A percentile compares a stretch with the other conserved stretches of the same genome.
phyloP scores from a whole-genome alignment of 768 basidiomycete species.

The Pulveroboletus frians region DNA sequence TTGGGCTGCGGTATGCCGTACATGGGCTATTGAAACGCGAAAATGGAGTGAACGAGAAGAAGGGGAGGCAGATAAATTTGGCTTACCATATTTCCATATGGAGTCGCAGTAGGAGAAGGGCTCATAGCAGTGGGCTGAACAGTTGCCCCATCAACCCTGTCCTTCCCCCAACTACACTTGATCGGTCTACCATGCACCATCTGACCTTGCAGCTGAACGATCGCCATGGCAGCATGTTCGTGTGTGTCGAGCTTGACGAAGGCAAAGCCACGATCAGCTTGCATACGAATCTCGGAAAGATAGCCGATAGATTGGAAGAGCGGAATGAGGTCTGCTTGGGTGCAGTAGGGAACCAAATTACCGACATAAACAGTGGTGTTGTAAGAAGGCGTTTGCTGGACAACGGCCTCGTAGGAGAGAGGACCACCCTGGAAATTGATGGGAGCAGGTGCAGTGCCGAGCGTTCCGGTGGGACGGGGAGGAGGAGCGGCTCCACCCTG shows the following conservation, averaged over 20 bases:
- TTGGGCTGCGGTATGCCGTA: conserved; percentile 85
- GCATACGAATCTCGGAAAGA: conserved; percentile 98
- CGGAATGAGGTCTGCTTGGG: conserved; percentile 95
- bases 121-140: conserved; percentile 50
- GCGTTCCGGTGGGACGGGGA: conserved; percentile 41
- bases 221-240: conserved; percentile 97
- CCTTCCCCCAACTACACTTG: conserved; percentile 99
- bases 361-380: conserved; percentile 98
- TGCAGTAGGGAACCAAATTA: conserved; percentile 95
- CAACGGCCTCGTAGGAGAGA: conserved; percentile 88
- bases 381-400: conserved; percentile 87
- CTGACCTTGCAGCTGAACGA: conserved; percentile 93
- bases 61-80: not conserved
- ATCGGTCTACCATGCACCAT: conserved; percentile 96
- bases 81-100: conserved; percentile 75
- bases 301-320: conserved; percentile 99
- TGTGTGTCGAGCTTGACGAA: conserved; percentile 99
- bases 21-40: conserved; percentile 55
- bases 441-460: conserved; percentile 72
- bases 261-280: conserved; percentile 96
- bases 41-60: not conserved
- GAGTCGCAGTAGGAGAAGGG: conserved; percentile 54
- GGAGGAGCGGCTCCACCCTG: conserved; percentile 48
- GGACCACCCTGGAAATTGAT: conserved; percentile 89
- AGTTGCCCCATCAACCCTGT: conserved; percentile 69